A percentile compares a stretch with the other conserved stretches of the same genome.
Evolutionary conservation across 495 filamentous ascomycete genomes (phyloP).

Genomic region (Lasiosphaeria ovina): DNA sequence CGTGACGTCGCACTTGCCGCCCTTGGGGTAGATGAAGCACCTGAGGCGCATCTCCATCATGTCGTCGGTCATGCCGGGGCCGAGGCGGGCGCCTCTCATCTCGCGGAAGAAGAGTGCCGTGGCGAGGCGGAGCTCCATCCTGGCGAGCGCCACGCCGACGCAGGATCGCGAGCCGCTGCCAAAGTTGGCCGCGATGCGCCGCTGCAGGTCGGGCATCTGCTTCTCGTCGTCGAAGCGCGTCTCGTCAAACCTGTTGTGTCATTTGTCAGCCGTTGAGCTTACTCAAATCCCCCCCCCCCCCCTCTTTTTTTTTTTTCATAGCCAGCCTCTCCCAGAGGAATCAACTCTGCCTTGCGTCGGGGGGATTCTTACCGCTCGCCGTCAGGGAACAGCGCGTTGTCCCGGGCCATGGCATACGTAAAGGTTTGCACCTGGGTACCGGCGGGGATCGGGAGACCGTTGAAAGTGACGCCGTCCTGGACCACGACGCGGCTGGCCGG

Average conservation of each 20-base stretch:
- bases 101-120: slow-evolving; percentile 34
- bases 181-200: slow-evolving; percentile 52
- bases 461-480: slow-evolving; percentile 25
- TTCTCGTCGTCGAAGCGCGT: slow-evolving; percentile 36
- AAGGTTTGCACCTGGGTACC: slow-evolving; percentile 36
- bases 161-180: slow-evolving; percentile 45
- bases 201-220: slow-evolving; percentile 41
- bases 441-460: slow-evolving; percentile 29
- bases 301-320: too few species aligned
- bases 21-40: slow-evolving; percentile 45
- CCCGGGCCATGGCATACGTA: slow-evolving; percentile 41
- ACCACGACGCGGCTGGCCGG: slow-evolving; percentile 39
- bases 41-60: slow-evolving; percentile 44
- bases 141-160: slow-evolving; percentile 34
- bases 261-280: background rate
- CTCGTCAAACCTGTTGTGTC: slow-evolving; percentile 25
- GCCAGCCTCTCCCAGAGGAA: too few species aligned
- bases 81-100: slow-evolving; percentile 25
- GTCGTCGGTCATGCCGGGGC: slow-evolving; percentile 43
- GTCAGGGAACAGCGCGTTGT: slow-evolving; percentile 32
- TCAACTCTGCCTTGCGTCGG: background rate
- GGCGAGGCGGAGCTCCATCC: slow-evolving; percentile 34
- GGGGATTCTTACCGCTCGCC: slow-evolving; percentile 23
- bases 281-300: background rate
- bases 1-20: slow-evolving; percentile 8